Conservation (phyloP, 2,329 filamentous ascomycete species). For the Colletotrichum endophyticum region DNA sequence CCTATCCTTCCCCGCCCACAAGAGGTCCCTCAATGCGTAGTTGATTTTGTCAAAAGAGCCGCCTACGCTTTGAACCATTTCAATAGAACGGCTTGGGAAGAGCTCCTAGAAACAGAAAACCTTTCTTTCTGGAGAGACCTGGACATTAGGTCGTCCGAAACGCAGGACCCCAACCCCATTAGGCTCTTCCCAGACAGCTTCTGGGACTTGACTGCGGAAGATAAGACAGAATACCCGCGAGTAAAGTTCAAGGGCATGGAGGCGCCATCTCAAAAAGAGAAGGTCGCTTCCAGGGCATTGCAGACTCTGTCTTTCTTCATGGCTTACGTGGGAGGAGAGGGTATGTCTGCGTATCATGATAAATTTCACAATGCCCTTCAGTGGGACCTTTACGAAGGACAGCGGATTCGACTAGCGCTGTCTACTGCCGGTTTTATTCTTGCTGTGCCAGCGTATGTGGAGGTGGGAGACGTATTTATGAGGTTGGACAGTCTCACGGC, state of each 20-base stretch:
- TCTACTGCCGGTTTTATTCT: background rate
- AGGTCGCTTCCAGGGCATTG: background rate
- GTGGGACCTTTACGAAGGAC: background rate
- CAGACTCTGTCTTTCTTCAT: background rate
- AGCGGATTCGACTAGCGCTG: background rate
- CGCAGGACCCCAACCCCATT: accelerated
- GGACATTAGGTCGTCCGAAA: background rate
- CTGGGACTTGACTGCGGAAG: background rate
- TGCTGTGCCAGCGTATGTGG: background rate
- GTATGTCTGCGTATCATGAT: background rate
- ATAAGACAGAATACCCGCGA: background rate
- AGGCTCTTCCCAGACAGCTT: background rate
- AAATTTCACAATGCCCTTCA: accelerated
- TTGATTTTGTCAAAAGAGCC: background rate
- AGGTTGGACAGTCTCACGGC: too few relatives aligned
- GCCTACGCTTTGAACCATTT: too few relatives aligned
- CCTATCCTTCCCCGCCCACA: background rate
- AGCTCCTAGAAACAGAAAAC: background rate
- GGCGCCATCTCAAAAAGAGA: accelerated
- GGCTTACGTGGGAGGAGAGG: background rate
- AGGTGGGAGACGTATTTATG: background rate
- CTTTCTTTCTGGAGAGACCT: background rate
- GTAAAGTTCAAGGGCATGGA: too few relatives aligned
- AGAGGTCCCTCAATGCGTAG: background rate
- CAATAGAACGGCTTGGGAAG: too few relatives aligned